Base-by-base conservation (phyloP, 495 filamentous ascomycete species). In the Penicillium verhagenii region DNA sequence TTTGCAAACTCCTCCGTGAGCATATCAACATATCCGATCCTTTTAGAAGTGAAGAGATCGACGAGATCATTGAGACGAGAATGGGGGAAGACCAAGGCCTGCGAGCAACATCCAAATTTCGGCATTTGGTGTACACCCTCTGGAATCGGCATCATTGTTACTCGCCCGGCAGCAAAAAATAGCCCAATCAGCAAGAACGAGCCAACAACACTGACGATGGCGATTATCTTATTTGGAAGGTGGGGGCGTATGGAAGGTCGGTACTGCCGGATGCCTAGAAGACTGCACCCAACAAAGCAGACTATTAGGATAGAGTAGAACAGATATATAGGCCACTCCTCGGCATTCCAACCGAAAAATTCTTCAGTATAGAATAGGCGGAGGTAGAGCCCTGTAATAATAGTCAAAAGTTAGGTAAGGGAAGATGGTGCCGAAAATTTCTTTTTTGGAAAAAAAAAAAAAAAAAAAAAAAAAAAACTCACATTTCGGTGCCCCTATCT, bases 291-390 rank as follows among this genome's bases (percentile, higher is more conserved):
- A 19, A 57, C 24, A 48, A 45, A 24, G 48, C 20, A 20, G 18
- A 66, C 49, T 13, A 67, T 47, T 20, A 66, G 23, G 3, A 70
- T 21, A 20, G 67, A 69, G 24, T 52, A 66, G 6, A 59, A 47
- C 9, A 75, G 57, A 44, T 81, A 80, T 20, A 50, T 62, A 1
- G 49, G 63, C 75, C 74, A 79, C 31, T 78, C 70, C 54, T 82
- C 78, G 11, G 66, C 70, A 52, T 81, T 80, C 78, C 79, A 83
- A 35, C 80, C 79, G 6, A 80, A 67, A 23, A 76, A 70, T 18
- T 72, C 64, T 57, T 83, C 79, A 6, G 75, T 78, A 53, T 83
- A 82, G 64, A 86, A 86, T 3, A 85, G 70, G 2, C 82, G 78
- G 2, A 86, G 70, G 54, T 83, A 85, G 0, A 83, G 63, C 68